Conservation (phyloP, 2,329 filamentous ascomycete species). For the Aspergillus piperis region DNA sequence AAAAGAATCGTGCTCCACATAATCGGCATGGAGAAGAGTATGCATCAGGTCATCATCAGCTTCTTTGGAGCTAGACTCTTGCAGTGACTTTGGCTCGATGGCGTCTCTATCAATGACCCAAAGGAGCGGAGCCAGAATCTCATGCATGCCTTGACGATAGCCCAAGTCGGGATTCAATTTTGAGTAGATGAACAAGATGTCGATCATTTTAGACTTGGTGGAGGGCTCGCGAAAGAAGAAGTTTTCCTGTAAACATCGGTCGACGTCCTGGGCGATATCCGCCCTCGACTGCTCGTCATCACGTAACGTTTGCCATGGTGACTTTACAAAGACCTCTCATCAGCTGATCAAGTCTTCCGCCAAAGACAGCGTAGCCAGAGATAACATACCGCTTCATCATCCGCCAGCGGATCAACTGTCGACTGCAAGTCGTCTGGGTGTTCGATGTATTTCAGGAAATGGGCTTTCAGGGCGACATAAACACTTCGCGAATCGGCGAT, state of each 20-base stretch:
- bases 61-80: slow-evolving; percentile 33
- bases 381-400: slow-evolving; percentile 67
- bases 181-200: slow-evolving; percentile 92
- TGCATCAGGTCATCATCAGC: slow-evolving; percentile 57
- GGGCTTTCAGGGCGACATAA: slow-evolving; percentile 71
- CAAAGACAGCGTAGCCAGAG: slow-evolving; percentile 39
- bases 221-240: slow-evolving; percentile 79
- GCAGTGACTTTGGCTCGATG: slow-evolving; percentile 54
- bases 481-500: slow-evolving; percentile 69
- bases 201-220: slow-evolving; percentile 78
- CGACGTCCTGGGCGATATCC: slow-evolving; percentile 93
- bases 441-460: slow-evolving; percentile 79
- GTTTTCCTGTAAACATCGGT: slow-evolving; percentile 85
- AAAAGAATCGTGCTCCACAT: slow-evolving; percentile 88
- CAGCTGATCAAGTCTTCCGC: slow-evolving; percentile 38
- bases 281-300: slow-evolving; percentile 79
- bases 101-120: slow-evolving; percentile 84
- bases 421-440: slow-evolving; percentile 79
- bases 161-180: slow-evolving; percentile 85
- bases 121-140: slow-evolving; percentile 84
- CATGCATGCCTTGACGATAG: slow-evolving; percentile 99
- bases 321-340: slow-evolving; percentile 55
- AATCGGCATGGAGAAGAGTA: slow-evolving; percentile 69
- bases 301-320: slow-evolving; percentile 85
- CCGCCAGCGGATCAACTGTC: slow-evolving; percentile 78